Percentiles rank a stretch among this genome's conserved stretches.
phyloP scores from a whole-genome alignment of 257 asterid genomes.

The Fraxinus excelsior region DNA sequence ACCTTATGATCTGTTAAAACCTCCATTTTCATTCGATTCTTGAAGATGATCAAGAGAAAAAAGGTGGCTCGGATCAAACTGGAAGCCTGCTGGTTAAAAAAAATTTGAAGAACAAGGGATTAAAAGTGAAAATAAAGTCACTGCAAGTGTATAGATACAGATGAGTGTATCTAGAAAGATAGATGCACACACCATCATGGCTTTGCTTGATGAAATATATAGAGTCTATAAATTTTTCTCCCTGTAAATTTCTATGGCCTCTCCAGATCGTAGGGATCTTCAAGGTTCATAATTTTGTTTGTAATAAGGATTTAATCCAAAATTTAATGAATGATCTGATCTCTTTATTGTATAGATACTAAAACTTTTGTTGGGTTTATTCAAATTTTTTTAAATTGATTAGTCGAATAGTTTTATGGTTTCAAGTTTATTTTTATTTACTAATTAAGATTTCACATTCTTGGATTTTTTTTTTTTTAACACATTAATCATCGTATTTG shows the following conservation, averaged over 20 bases:
- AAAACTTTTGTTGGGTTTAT: background rate
- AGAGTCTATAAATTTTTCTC: background rate
- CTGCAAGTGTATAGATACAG: slow-evolving; percentile 23
- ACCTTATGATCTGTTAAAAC: slow-evolving; percentile 84
- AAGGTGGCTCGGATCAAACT: background rate
- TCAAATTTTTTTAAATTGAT: background rate
- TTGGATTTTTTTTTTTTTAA: too few relatives aligned
- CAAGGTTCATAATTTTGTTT: slow-evolving; percentile 22
- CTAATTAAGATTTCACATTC: background rate
- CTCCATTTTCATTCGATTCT: slow-evolving; percentile 78
- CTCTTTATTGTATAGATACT: background rate
- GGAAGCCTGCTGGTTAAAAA: slow-evolving; percentile 1
- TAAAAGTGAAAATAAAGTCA: background rate
- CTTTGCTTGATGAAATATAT: slow-evolving; percentile 21
- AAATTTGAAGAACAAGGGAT: background rate
- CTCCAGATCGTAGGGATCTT: slow-evolving; percentile 21
- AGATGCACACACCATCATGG: slow-evolving; percentile 6
- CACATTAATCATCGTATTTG: too few relatives aligned
- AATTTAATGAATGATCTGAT: background rate
- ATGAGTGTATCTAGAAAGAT: slow-evolving; percentile 16
- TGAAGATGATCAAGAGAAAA: slow-evolving; percentile 31
- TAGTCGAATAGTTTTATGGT: background rate
- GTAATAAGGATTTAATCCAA: slow-evolving; percentile 11
- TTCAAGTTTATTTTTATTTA: background rate
- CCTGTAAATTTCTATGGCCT: slow-evolving; percentile 30